Base-by-base conservation (phyloP, 257 asterid genomes). In the Anisodus acutangulus region DNA sequence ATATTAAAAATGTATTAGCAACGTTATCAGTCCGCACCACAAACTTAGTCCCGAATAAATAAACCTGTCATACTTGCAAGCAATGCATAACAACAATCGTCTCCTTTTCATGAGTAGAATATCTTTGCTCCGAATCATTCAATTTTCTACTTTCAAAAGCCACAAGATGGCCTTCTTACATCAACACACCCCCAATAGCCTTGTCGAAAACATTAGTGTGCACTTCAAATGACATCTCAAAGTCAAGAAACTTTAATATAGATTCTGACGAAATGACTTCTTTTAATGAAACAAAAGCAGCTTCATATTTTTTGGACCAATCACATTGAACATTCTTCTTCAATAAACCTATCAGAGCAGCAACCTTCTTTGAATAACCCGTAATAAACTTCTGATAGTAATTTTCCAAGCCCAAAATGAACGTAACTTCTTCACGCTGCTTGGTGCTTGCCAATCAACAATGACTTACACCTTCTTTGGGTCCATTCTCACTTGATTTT, bases 251-350 rank as follows among this genome's bases (percentile, higher is more conserved):
- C 37, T 45, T 72, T 12, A 85, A 9, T 3, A 88, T 19, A 0
- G 55, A 82, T 0, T 41, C 17, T 0, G 26, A 26, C 0, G 49
- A 3, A 0, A 80, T 4, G 0, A 19, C 71, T 17, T 41, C 6
- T 49, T 85, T 87, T 11, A 83, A 8, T 1, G 0, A 0, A 0
- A 62, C 13, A 31, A 85, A 88, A 0, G 84, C 83, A 6, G 13
- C 31, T 0, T 9, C 31, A n/a, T 74, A 66, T 0, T 19, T 8
- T 8, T 8, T 3, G 0, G 0, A 12, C 83, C 80, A 81, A 0
- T 9, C 41, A 81, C 43, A 84, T 0, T 12, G 3, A 4, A 10
- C 1, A 2, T 62, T 78, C 5, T 85, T 88, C 83, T 78, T 86
- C 3, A 84, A 8, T 5, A 85, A 10, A 1, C 76, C 78, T 2